phyloP scores from a whole-genome alignment of 2,329 filamentous ascomycete genomes.

The Colletotrichum camelliae region DNA sequence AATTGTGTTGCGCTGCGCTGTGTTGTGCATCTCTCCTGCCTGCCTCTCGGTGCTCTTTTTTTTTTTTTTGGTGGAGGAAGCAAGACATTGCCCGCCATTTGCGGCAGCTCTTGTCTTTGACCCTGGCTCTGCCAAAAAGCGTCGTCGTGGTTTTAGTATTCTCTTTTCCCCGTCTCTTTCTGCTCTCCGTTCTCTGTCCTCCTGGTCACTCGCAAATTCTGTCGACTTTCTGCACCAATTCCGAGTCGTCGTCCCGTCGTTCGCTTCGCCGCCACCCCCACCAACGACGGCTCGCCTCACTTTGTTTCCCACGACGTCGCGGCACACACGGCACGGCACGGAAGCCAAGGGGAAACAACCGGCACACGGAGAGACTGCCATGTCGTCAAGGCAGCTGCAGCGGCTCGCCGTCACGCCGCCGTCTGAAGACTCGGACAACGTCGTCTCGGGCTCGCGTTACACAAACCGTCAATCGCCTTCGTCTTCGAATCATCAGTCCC shows the following conservation, averaged over 20 bases:
- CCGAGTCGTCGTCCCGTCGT: background rate
- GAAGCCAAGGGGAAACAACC: background rate
- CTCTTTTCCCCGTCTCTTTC: background rate
- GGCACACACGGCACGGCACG: background rate
- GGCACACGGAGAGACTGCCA: background rate
- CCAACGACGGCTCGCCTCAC: background rate
- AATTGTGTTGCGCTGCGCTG: background rate
- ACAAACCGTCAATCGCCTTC: background rate
- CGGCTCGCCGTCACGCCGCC: constrained; percentile 17
- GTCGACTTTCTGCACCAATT: background rate
- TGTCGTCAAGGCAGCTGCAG: constrained; percentile 14
- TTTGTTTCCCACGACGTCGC: background rate
- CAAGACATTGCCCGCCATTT: background rate
- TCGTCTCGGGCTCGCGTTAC: constrained; percentile 11
- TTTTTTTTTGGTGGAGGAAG: background rate
- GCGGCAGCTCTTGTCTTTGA: background rate
- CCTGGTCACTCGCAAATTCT: background rate
- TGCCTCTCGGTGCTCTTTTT: background rate
- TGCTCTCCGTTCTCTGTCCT: background rate
- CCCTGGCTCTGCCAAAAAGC: background rate
- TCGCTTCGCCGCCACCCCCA: background rate
- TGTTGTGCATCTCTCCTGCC: background rate
- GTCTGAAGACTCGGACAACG: constrained; percentile 18
- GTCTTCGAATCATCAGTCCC: constrained; percentile 6
- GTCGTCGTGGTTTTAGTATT: background rate